A percentile compares a stretch with the other conserved stretches of the same genome.
Evolutionary conservation across 2,329 filamentous ascomycete genomes (phyloP).

Genomic region (Cylindrodendrum hubeiense): DNA sequence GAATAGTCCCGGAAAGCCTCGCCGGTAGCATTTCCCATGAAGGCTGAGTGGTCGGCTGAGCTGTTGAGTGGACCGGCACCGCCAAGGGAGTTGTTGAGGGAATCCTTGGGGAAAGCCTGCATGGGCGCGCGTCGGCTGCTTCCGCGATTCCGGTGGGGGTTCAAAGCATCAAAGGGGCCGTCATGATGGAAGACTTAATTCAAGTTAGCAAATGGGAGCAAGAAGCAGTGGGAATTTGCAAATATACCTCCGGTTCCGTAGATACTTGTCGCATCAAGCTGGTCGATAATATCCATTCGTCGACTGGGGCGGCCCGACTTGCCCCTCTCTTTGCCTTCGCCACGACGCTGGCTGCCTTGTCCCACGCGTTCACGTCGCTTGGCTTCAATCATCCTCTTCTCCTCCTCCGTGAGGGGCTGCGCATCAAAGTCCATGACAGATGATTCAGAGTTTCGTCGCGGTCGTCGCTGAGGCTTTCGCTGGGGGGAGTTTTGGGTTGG

Average conservation of each 20-base stretch:
- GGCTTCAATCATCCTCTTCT: conserved; percentile 54
- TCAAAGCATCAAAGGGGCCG: conserved; percentile 95
- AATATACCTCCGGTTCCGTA: conserved; percentile 90
- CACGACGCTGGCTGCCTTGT: conserved; percentile 39
- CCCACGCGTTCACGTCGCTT: conserved; percentile 46
- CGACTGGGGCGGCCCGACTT: conserved; percentile 61
- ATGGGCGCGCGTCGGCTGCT: conserved; percentile 88
- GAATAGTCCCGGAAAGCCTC: conserved; percentile 90
- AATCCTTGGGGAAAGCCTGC: conserved; percentile 95
- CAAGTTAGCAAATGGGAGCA: conserved; percentile 18
- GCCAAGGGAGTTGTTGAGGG: conserved; percentile 90
- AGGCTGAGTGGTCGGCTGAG: conserved; percentile 85
- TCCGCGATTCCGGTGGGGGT: conserved; percentile 91
- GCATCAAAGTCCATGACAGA: conserved; percentile 73
- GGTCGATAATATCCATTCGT: conserved; percentile 91
- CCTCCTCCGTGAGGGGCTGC: conserved; percentile 70
- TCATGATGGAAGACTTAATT: conserved; percentile 96
- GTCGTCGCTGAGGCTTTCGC: conserved; percentile 60
- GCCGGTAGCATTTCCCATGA: conserved; percentile 83
- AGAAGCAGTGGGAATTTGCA: not conserved
- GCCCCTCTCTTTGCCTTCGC: conserved; percentile 59
- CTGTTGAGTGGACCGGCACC: conserved; percentile 87
- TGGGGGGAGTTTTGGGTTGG: conserved; percentile 54
- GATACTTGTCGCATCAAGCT: conserved; percentile 95
- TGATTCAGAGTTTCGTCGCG: conserved; percentile 83